Percentiles rank a stretch among this genome's conserved stretches.
These are phyloP conservation scores for Cucurbita moschata DNA, from an alignment of 306 rosid genomes.

Conservation along the genomic window DNA sequence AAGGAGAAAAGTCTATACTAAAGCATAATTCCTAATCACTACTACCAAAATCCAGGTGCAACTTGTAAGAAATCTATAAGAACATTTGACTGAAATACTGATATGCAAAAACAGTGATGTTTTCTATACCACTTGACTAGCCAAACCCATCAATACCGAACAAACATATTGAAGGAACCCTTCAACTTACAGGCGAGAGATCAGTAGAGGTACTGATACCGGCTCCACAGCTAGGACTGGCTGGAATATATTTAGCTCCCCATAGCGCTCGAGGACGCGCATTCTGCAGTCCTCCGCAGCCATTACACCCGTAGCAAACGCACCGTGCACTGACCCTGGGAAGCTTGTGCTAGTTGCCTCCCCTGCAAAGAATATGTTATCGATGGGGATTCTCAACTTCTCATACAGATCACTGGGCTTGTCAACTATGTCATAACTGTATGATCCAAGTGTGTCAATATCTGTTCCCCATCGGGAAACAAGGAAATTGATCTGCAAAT, in stretches of 20 bases:
- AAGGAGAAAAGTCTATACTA: neutral
- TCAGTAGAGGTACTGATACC: constrained; percentile 57
- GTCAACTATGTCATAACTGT: constrained; percentile 79
- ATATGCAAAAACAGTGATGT: neutral
- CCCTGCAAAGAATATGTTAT: constrained; percentile 93
- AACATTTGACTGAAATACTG: neutral
- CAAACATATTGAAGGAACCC: neutral
- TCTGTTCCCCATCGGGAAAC: constrained; percentile 97
- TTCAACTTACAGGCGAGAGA: constrained; percentile 60
- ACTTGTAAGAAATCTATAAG: neutral
- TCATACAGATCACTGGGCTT: constrained; percentile 86
- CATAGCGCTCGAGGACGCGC: constrained; percentile 91
- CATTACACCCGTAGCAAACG: constrained; percentile 75
- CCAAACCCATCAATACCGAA: neutral
- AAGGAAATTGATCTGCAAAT: constrained; percentile 66
- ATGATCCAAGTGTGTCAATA: constrained; percentile 66
- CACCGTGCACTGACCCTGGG: constrained; percentile 96
- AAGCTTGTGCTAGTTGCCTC: constrained; percentile 72
- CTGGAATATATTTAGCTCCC: constrained; percentile 70
- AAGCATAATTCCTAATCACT: neutral
- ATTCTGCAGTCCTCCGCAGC: constrained; percentile 98
- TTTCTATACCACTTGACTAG: neutral
- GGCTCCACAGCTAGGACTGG: constrained; percentile 70
- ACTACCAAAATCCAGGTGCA: neutral
- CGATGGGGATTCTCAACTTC: constrained; percentile 82